These are phyloP conservation scores for Ascochyta rabiei DNA, from an alignment of 2,329 filamentous ascomycete genomes.

Conservation along the genomic window DNA sequence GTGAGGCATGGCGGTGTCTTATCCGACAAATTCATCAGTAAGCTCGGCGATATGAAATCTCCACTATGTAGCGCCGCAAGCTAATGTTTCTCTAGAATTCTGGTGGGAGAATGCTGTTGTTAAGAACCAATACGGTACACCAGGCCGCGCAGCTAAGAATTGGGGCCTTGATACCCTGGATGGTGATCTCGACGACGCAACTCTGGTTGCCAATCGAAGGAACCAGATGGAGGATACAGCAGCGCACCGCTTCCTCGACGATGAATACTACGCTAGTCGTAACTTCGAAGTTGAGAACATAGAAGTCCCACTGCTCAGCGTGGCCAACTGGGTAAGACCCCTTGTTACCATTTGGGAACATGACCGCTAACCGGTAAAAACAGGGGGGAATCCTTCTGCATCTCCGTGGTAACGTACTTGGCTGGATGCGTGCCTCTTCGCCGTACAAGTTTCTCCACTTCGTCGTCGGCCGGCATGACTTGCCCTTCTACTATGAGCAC, in stretches of 20 bases:
- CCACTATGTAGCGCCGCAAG: not conserved
- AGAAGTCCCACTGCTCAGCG: constrained; percentile 66
- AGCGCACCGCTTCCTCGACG: constrained; percentile 63
- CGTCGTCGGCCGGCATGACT: not conserved
- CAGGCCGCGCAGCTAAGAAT: constrained; percentile 54
- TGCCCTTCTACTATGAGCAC: constrained; percentile 4
- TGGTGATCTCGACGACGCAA: constrained; percentile 59
- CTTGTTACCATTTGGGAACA: not conserved
- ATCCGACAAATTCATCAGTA: constrained; percentile 31
- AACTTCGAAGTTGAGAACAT: constrained; percentile 68
- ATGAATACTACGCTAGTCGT: constrained; percentile 65
- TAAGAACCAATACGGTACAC: constrained; percentile 68
- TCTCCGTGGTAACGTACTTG: constrained; percentile 69
- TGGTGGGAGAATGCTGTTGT: constrained; percentile 50
- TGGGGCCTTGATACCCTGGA: constrained; percentile 62
- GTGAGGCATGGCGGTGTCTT: constrained; percentile 43
- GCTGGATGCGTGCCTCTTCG: constrained; percentile 65
- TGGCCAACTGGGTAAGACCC: constrained; percentile 57
- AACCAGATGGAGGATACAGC: constrained; percentile 16
- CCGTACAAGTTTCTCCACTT: constrained; percentile 66
- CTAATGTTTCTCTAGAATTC: constrained; percentile 45
- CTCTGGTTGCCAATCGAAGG: constrained; percentile 52
- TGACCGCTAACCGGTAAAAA: not conserved
- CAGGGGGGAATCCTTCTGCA: constrained; percentile 73
- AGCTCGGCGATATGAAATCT: not conserved